Evolutionary conservation across 2,329 filamentous ascomycete species (phyloP), one percentile per base, ranked within the genome.

Genomic region (Gyromitra esculenta): DNA sequence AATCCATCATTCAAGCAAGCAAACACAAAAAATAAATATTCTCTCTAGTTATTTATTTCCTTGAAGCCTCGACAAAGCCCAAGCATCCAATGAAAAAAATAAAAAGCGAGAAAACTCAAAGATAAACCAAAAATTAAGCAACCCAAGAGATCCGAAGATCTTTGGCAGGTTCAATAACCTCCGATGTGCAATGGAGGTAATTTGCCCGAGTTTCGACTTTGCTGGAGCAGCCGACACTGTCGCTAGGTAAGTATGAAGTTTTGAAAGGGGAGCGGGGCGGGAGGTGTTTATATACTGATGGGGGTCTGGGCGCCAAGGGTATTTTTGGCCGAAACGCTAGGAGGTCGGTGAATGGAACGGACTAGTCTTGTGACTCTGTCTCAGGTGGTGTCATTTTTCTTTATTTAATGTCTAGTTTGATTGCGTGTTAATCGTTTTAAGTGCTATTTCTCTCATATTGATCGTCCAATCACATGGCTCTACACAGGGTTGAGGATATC

Each of bases 241-340:
- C 37, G 37, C 57, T 11, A 60, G 57, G 57, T 60, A 60, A 60
- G 57, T 60, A 60, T 60, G 57, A 60, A 25, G 35, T 41, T 60
- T 60, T 21, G 2, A 43, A 31, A 43, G 57, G n/a, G 37, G 25
- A 8, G 54, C 25, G 37, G n/a, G 57, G 57, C 5, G 37, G 37
- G 13, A 35, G 57, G 57, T 35, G 57, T 21, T 18, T 60, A 60
- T 43, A 60, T 60, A 60, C 35, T 6, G 15, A 41, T 41, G n/a
- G n/a, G n/a, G 9, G 18, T 18, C 57, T 60, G 57, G 57, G 37
- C 57, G 57, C 57, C 57, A 60, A 60, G 57, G 15, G 13, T 35
- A 21, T 60, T 31, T 60, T 60, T 60, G 57, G 57, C 57, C 57
- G 35, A 41, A 8, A 35, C 57, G 5, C 57, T 60, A 60, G 37